These are phyloP conservation scores for Akebia trifoliata DNA, from an alignment of 164 flowering plant species.

Conservation along the genomic window DNA sequence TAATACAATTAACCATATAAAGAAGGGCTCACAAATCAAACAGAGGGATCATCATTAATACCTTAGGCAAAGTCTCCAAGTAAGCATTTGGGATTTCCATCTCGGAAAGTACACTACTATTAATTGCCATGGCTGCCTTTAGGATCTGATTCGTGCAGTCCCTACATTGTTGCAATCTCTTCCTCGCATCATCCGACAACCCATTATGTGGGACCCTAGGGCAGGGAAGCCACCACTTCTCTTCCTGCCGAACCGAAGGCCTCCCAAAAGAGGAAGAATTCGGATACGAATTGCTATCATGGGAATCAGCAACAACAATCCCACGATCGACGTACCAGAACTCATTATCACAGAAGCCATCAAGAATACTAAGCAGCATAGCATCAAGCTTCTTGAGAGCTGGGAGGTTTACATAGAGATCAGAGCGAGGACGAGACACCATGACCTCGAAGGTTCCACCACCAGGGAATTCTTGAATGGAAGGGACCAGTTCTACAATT, in stretches of 20 bases:
- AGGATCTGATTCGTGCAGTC: conserved; percentile 69
- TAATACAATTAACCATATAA: not conserved
- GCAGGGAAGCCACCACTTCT: conserved; percentile 80
- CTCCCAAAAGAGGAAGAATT: conserved; percentile 25
- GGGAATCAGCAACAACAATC: conserved; percentile 30
- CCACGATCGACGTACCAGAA: conserved; percentile 67
- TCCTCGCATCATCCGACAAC: conserved; percentile 47
- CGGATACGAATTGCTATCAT: conserved; percentile 21
- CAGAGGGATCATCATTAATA: conserved; percentile 16
- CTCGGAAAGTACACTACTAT: conserved; percentile 52
- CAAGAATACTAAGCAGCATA: conserved; percentile 62
- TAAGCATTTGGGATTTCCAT: conserved; percentile 67
- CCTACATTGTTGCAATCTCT: conserved; percentile 53
- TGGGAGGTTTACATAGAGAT: conserved; percentile 63
- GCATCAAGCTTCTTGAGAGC: conserved; percentile 77
- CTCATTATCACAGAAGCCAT: conserved; percentile 50
- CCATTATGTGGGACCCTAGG: conserved; percentile 61
- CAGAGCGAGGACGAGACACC: conserved; percentile 64
- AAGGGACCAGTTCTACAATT: conserved; percentile 72
- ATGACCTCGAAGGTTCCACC: conserved; percentile 74
- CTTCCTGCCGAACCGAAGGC: conserved; percentile 50
- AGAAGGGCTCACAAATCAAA: not conserved
- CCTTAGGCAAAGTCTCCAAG: conserved; percentile 66
- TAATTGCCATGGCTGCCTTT: conserved; percentile 73
- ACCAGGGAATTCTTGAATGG: conserved; percentile 62